Evolutionary conservation across 768 basidiomycete genomes (phyloP).

Genomic region (Russula foetens): DNA sequence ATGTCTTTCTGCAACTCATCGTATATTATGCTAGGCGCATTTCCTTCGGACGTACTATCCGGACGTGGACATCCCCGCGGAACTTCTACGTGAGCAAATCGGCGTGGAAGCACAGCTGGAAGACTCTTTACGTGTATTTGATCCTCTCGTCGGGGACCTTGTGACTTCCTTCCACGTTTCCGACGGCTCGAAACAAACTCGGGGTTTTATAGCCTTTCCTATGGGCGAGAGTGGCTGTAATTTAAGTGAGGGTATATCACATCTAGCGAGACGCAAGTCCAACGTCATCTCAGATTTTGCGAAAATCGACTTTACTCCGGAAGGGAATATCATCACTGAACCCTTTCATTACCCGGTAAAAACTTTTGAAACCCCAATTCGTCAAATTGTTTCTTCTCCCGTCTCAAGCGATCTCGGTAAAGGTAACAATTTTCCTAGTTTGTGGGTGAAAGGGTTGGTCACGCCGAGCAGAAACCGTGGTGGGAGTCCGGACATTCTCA

Average conservation of each 20-base stretch:
- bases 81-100: slow-evolving; percentile 53
- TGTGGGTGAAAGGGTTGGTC: slow-evolving; percentile 9
- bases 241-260: slow-evolving; percentile 44
- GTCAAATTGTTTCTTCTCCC: slow-evolving; percentile 38
- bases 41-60: slow-evolving; percentile 66
- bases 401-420: background rate
- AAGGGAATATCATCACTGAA: slow-evolving; percentile 28
- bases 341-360: slow-evolving; percentile 36
- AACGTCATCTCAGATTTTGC: slow-evolving; percentile 40
- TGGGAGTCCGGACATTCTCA: slow-evolving; percentile 42
- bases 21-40: slow-evolving; percentile 42
- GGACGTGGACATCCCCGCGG: slow-evolving; percentile 65
- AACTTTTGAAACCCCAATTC: slow-evolving; percentile 59
- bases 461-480: slow-evolving; percentile 19
- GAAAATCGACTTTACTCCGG: slow-evolving; percentile 27
- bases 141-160: slow-evolving; percentile 50
- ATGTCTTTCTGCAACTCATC: background rate
- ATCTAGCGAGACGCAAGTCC: background rate
- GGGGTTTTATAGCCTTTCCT: slow-evolving; percentile 45
- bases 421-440: background rate
- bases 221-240: slow-evolving; percentile 51
- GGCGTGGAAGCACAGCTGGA: slow-evolving; percentile 35
- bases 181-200: slow-evolving; percentile 21
- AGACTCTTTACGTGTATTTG: slow-evolving; percentile 36
- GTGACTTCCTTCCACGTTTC: slow-evolving; percentile 36